phyloP scores from a whole-genome alignment of 495 filamentous ascomycete genomes.

The Lentithecium fluviatile region DNA sequence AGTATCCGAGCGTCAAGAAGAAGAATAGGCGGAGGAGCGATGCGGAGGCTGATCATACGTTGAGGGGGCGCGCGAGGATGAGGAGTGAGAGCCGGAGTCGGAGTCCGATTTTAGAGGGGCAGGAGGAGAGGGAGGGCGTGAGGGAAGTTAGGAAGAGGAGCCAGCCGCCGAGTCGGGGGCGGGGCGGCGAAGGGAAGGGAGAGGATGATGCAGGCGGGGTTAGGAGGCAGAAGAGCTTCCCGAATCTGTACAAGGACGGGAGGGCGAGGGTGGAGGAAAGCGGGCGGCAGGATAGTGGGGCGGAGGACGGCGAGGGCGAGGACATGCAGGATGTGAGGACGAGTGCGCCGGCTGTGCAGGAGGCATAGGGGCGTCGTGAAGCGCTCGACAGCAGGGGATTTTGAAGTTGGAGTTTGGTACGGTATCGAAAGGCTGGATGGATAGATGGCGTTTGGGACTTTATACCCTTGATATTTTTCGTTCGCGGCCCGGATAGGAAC shows the following conservation, averaged over 20 bases:
- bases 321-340: background rate
- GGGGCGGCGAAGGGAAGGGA: background rate
- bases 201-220: background rate
- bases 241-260: conserved; percentile 14
- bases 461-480: background rate
- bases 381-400: background rate
- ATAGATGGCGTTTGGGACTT: background rate
- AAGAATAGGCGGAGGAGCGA: conserved; percentile 16
- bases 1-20: background rate
- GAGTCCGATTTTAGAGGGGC: background rate
- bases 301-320: background rate
- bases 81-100: background rate
- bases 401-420: background rate
- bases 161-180: conserved; percentile 16
- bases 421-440: too few species aligned
- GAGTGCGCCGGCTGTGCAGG: background rate
- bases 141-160: conserved; percentile 12
- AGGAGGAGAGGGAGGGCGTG: background rate
- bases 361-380: background rate
- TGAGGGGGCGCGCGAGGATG: conserved; percentile 11
- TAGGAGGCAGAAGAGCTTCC: conserved; percentile 20
- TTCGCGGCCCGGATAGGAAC: background rate
- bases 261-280: background rate
- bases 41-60: conserved; percentile 15
- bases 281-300: background rate